Percentiles rank a stretch among this genome's conserved stretches.
Conservation (phyloP, 1,139 yeast species). For the Kurtzmaniella quercitrusa region DNA sequence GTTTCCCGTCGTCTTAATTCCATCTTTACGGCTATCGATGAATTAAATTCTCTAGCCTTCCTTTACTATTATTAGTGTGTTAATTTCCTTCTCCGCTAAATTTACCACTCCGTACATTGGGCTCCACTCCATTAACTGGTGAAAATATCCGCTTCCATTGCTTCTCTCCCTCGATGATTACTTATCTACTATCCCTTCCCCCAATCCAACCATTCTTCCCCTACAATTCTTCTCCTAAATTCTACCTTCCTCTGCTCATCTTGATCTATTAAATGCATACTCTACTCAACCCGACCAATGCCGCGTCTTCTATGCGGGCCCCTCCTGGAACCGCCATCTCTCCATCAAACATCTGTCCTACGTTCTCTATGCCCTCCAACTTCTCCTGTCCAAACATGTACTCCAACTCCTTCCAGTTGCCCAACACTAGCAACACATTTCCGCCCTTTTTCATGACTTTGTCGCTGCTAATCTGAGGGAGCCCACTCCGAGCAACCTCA, state of each 20-base stretch:
- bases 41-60: too few species aligned
- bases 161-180: too few species aligned
- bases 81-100: too few species aligned
- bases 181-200: neutral
- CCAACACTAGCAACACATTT: conserved; percentile 53
- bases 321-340: conserved; percentile 51
- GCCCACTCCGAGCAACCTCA: conserved; percentile 14
- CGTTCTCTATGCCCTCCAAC: conserved; percentile 49
- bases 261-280: conserved; percentile 7
- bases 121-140: too few species aligned
- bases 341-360: conserved; percentile 68
- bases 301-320: conserved; percentile 67
- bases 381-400: conserved; percentile 45
- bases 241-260: too few species aligned
- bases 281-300: conserved; percentile 57
- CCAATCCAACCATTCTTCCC: neutral
- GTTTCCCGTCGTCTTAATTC: too few species aligned
- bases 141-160: too few species aligned
- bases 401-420: conserved; percentile 58
- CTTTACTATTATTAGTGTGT: too few species aligned
- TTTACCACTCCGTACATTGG: too few species aligned
- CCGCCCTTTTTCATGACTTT: conserved; percentile 15
- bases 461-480: conserved; percentile 5
- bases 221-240: neutral
- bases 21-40: too few species aligned